A percentile compares a stretch with the other conserved stretches of the same genome.
phyloP scores from a whole-genome alignment of 345 rosid genomes.

The Citrus reticulata region DNA sequence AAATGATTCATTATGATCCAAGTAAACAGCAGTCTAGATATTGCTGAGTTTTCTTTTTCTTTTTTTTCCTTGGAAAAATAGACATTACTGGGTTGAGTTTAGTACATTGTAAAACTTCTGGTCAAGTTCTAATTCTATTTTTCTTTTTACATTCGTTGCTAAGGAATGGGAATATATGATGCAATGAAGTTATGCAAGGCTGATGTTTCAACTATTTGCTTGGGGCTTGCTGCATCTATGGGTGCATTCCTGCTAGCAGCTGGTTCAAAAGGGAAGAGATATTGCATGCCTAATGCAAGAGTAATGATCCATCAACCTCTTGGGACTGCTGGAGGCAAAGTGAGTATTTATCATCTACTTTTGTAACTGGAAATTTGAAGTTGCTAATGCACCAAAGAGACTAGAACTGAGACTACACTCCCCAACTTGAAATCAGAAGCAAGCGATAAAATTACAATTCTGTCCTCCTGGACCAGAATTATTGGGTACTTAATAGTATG shows the following conservation, averaged over 20 bases:
- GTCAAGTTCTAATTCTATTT: conserved; percentile 2
- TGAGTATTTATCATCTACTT: conserved; percentile 28
- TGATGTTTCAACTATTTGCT: conserved; percentile 90
- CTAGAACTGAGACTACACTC: neutral
- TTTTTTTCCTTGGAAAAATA: neutral
- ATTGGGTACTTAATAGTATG: neutral
- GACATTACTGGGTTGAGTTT: neutral
- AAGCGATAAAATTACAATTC: neutral
- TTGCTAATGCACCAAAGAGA: conserved; percentile 1
- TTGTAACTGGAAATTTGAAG: neutral
- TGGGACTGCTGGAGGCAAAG: conserved; percentile 87
- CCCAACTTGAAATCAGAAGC: neutral
- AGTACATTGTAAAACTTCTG: neutral
- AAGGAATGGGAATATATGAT: conserved; percentile 95
- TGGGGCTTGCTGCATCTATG: conserved; percentile 94
- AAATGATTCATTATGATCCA: neutral
- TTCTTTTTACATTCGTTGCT: conserved; percentile 10
- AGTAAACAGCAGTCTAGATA: neutral
- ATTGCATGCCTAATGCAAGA: conserved; percentile 92
- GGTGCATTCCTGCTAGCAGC: conserved; percentile 87
- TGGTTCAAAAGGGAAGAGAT: conserved; percentile 91
- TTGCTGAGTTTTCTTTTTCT: neutral
- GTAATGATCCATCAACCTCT: conserved; percentile 96
- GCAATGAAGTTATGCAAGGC: conserved; percentile 95
- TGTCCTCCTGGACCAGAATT: neutral